Conservation (phyloP, 2,329 filamentous ascomycete genomes). For the Curvularia sp. region DNA sequence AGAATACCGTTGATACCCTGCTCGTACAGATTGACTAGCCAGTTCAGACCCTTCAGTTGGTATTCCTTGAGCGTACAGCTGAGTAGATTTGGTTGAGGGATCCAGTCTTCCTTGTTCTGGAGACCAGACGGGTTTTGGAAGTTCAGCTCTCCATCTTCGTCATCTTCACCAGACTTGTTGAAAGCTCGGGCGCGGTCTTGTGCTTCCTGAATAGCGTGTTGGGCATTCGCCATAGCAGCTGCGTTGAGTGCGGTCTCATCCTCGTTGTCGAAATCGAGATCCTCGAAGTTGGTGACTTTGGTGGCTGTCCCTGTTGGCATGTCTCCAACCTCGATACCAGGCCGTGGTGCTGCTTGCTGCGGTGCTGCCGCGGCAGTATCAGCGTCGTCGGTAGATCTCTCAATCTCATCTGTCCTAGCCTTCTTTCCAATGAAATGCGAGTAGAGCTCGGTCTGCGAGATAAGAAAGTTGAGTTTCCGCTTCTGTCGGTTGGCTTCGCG, state of each 20-base stretch:
- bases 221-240: conserved; percentile 93
- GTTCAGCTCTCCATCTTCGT: conserved; percentile 94
- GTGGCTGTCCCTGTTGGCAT: conserved; percentile 59
- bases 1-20: conserved; percentile 99
- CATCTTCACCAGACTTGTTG: conserved; percentile 67
- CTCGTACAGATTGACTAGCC: conserved; percentile 98
- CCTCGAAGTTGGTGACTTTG: conserved; percentile 92
- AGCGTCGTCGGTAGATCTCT: conserved; percentile 85
- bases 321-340: conserved; percentile 58
- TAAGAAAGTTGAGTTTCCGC: conserved; percentile 98
- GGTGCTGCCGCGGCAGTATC: conserved; percentile 54
- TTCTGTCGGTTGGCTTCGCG: conserved; percentile 97
- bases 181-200: conserved; percentile 92
- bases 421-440: conserved; percentile 99
- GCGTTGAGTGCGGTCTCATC: conserved; percentile 82
- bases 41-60: conserved; percentile 98
- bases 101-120: conserved; percentile 78
- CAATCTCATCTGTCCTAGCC: conserved; percentile 96
- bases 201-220: conserved; percentile 92
- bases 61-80: conserved; percentile 97
- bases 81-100: conserved; percentile 92
- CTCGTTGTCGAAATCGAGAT: conserved; percentile 93
- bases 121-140: conserved; percentile 98
- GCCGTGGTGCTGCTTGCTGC: conserved; percentile 45
- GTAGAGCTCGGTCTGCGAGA: conserved; percentile 97